These are phyloP conservation scores for Mortierella antarctica DNA, from an alignment of 192 early-diverging fungal genomes.

Conservation along the genomic window DNA sequence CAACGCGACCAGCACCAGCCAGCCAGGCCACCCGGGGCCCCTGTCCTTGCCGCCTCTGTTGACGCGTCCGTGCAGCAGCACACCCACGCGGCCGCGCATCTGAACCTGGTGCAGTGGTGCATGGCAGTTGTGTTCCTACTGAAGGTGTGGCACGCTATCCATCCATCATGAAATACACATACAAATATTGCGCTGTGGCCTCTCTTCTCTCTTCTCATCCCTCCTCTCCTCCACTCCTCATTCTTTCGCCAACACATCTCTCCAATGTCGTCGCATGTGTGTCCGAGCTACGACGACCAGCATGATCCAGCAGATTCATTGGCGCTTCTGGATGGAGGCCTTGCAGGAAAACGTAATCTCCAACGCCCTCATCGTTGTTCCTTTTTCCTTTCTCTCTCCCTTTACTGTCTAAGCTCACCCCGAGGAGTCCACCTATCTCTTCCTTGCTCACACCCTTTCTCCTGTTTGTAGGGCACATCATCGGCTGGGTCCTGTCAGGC, in stretches of 20 bases:
- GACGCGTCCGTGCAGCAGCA: too few relatives aligned
- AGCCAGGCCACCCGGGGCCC: too few relatives aligned
- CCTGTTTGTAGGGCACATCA: slow-evolving; percentile 56
- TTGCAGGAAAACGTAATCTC: slow-evolving; percentile 25
- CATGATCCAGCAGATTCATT: slow-evolving; percentile 6
- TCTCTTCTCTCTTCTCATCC: neutral
- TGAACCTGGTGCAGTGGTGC: too few relatives aligned
- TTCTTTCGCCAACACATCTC: neutral
- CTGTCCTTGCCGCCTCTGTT: too few relatives aligned
- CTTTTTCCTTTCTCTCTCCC: neutral
- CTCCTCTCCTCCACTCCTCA: neutral
- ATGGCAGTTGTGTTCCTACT: too few relatives aligned
- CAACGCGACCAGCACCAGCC: too few relatives aligned
- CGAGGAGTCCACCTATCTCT: neutral
- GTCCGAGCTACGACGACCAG: slow-evolving; percentile 31
- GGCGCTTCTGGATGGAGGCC: slow-evolving; percentile 2
- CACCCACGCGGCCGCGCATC: too few relatives aligned
- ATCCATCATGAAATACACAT: too few relatives aligned
- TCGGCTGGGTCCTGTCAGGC: slow-evolving; percentile 71
- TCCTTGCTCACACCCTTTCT: neutral
- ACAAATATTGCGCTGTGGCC: neutral
- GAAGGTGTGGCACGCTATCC: too few relatives aligned
- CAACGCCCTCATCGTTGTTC: neutral
- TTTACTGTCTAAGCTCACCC: neutral
- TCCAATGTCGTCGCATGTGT: slow-evolving; percentile 24